A percentile compares a stretch with the other conserved stretches of the same genome.
Evolutionary conservation across 805 yeast species (phyloP).

Genomic region (Candida namnaoensis): DNA sequence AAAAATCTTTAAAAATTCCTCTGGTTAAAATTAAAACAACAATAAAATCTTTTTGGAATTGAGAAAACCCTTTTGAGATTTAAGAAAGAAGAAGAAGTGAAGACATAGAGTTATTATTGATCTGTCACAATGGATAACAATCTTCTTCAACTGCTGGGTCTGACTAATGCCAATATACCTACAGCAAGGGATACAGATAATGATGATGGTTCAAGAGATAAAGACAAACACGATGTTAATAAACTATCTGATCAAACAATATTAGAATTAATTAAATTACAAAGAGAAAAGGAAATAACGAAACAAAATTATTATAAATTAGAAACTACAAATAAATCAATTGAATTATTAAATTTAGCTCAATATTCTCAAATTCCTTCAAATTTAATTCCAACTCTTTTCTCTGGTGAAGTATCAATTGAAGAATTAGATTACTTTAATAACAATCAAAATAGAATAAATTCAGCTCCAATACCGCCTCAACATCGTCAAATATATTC

Average conservation of each 20-base stretch:
- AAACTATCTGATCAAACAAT: conserved; percentile 10
- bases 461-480: conserved; percentile 1
- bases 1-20: too few relatives aligned
- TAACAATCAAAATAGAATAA: not conserved
- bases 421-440: conserved; percentile 6
- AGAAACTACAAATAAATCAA: conserved; percentile 51
- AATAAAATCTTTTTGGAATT: too few relatives aligned
- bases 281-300: conserved; percentile 65
- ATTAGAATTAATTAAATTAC: conserved; percentile 14
- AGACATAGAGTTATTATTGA: too few relatives aligned
- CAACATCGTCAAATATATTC: conserved; percentile 7
- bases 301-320: conserved; percentile 69
- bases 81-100: too few relatives aligned
- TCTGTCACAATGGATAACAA: too few relatives aligned
- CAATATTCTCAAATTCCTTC: conserved; percentile 55
- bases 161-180: too few relatives aligned
- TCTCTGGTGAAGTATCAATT: conserved; percentile 26
- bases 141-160: too few relatives aligned
- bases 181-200: too few relatives aligned
- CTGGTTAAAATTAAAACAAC: too few relatives aligned
- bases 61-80: too few relatives aligned
- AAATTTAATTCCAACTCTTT: conserved; percentile 50
- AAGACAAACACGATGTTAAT: not conserved
- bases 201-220: not conserved
- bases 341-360: conserved; percentile 58